Conservation (phyloP, 2,329 filamentous ascomycete genomes). For the Hymenoscyphus albidus region DNA sequence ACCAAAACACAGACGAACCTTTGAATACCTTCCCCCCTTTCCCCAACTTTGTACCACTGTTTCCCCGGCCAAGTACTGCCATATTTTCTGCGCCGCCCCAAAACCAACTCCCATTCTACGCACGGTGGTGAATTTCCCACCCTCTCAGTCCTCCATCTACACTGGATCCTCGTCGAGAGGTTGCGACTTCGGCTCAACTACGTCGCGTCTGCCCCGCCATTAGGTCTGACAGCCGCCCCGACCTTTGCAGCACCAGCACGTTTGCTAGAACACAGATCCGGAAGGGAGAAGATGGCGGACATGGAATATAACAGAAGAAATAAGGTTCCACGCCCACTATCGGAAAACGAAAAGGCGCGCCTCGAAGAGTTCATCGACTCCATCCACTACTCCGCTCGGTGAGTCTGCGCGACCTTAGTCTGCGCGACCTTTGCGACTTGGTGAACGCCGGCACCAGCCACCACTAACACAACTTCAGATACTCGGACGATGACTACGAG, state of each 20-base stretch:
- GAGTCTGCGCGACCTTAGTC: conserved; percentile 38
- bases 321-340: conserved; percentile 74
- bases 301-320: conserved; percentile 78
- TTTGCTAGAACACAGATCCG: neutral
- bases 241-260: neutral
- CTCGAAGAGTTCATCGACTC: conserved; percentile 89
- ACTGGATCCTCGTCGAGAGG: neutral
- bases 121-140: neutral
- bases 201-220: conserved; percentile 18
- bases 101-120: neutral
- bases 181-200: conserved; percentile 7
- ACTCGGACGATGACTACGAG: conserved; percentile 88
- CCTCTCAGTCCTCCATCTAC: neutral
- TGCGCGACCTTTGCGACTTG: neutral
- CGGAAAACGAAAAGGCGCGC: conserved; percentile 74
- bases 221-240: conserved; percentile 3
- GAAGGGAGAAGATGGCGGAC: conserved; percentile 26
- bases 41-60: conserved; percentile 4
- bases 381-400: conserved; percentile 95
- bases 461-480: conserved; percentile 51
- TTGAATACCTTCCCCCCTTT: conserved; percentile 5
- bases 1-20: neutral
- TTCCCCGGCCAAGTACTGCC: neutral
- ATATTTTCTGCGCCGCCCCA: neutral
- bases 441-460: neutral